A percentile compares a stretch with the other conserved stretches of the same genome.
Conservation (phyloP, 2,329 filamentous ascomycete genomes). For the Arthrobotrys pseudoclavata region DNA sequence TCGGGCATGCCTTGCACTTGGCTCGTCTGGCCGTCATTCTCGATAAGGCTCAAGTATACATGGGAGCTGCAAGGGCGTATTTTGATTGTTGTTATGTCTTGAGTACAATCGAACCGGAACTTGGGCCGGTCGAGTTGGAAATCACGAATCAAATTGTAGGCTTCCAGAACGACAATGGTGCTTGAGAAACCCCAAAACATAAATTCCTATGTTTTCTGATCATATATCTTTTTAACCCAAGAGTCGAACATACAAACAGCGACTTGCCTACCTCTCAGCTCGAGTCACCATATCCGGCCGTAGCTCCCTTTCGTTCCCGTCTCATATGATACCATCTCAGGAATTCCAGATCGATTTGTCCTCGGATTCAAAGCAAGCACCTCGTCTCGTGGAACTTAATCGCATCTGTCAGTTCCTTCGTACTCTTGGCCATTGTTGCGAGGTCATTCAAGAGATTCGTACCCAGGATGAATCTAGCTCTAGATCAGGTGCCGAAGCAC, state of each 20-base stretch:
- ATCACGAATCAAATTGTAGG: slow-evolving; percentile 45
- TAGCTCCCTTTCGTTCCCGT: slow-evolving; percentile 18
- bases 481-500: slow-evolving; percentile 1
- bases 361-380: slow-evolving; percentile 1
- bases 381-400: slow-evolving; percentile 30
- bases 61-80: slow-evolving; percentile 41
- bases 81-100: slow-evolving; percentile 48
- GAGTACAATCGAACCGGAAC: slow-evolving; percentile 20
- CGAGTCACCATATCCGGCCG: neutral
- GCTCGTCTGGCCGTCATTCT: slow-evolving; percentile 48
- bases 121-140: slow-evolving; percentile 31
- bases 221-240: neutral
- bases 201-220: neutral
- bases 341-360: slow-evolving; percentile 23
- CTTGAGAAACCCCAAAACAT: neutral
- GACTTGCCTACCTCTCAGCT: slow-evolving; percentile 41
- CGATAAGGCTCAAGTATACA: slow-evolving; percentile 46
- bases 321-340: slow-evolving; percentile 7
- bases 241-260: slow-evolving; percentile 42
- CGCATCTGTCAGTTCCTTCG: slow-evolving; percentile 34
- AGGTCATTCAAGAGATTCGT: slow-evolving; percentile 35
- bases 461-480: neutral
- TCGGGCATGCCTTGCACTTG: slow-evolving; percentile 38
- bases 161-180: too few species aligned
- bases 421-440: slow-evolving; percentile 33